Conservation (phyloP, 2,329 filamentous ascomycete species). For the Drechslerella dactyloides region DNA sequence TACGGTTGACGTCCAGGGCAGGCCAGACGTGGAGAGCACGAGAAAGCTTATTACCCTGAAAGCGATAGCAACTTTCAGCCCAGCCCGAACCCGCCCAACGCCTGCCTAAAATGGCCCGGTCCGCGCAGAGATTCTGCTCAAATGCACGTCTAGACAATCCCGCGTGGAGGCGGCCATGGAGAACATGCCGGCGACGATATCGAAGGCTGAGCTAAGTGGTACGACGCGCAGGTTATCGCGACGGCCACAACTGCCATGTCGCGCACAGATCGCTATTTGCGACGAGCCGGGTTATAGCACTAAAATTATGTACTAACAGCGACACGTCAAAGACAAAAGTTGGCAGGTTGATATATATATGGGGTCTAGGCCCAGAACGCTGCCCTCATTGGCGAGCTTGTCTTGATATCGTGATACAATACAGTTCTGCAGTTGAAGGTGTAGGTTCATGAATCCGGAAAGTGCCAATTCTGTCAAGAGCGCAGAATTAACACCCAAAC, state of each 20-base stretch:
- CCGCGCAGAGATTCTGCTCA: constrained; percentile 5
- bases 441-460: neutral
- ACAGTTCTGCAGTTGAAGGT: neutral
- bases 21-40: neutral
- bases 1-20: neutral
- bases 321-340: neutral
- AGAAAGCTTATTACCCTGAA: neutral
- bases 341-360: neutral
- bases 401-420: neutral
- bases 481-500: too few relatives aligned
- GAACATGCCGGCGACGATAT: neutral
- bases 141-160: neutral
- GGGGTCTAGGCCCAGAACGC: neutral
- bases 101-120: neutral
- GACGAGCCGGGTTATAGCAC: neutral
- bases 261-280: constrained; percentile 5
- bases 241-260: constrained; percentile 13
- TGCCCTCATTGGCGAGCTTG: neutral
- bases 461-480: too few relatives aligned
- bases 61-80: neutral
- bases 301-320: neutral
- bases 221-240: neutral
- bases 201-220: neutral
- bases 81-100: neutral
- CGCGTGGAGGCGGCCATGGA: neutral